Evolutionary conservation across 371 early-diverging fungal species (phyloP), one percentile per base, ranked within the genome.

Genomic region (Blakeslea trispora): DNA sequence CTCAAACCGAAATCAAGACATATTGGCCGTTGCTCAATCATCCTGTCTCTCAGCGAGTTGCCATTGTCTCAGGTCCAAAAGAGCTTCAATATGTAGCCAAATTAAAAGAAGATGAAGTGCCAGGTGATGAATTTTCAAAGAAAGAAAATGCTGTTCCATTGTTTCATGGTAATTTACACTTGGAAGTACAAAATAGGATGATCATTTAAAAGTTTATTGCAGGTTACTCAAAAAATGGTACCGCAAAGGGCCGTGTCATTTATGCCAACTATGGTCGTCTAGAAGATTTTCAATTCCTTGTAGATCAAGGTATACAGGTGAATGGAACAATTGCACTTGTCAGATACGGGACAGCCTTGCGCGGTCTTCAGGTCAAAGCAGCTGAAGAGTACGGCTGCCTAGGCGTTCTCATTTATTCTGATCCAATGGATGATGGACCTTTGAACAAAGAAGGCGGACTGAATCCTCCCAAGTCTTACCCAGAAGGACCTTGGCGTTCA

Each of bases 181-280:
- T n/a, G n/a, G n/a, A n/a, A n/a, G n/a, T n/a, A n/a, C n/a, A n/a
- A n/a, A n/a, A n/a, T n/a, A n/a, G n/a, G n/a, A n/a, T n/a, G n/a
- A n/a, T n/a, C n/a, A n/a, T n/a, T n/a, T n/a, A n/a, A n/a, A n/a
- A n/a, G n/a, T n/a, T n/a, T n/a, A n/a, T n/a, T n/a, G n/a, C n/a
- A n/a, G n/a, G n/a, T n/a, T 18, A 42, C 8, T 53, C 57, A 56
- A 22, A 84, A 34, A 71, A 77, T 32, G 89, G 89, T n/a, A 81
- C 79, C 31, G 84, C 76, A 3, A 75, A 66, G 4, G 87, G 82
- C 7, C 78, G 67, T 41, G 69, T 89, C 6, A 75, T 89, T 5
- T 89, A 89, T 63, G 88, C 84, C 19, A 84, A 87, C 58, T 89
- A 85, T 60, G 88, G 88, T 44, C 61, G 77, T 15, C 45, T 70